A percentile compares a stretch with the other conserved stretches of the same genome.
These are phyloP conservation scores for Triticum urartu DNA, from an alignment of 176 grass and related monocot species.

Conservation along the genomic window DNA sequence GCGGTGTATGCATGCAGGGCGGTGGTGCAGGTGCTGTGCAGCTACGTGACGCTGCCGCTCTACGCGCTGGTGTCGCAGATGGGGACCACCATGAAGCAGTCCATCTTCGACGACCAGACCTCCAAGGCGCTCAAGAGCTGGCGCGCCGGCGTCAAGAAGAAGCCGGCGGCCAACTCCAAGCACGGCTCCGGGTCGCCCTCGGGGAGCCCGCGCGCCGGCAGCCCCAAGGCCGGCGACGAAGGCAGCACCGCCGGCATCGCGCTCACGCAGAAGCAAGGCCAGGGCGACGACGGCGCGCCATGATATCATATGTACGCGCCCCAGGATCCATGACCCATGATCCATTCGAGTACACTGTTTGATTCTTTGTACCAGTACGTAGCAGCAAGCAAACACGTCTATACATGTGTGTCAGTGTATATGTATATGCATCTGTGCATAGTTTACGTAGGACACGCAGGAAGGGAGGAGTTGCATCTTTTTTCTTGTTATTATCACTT, in stretches of 20 bases:
- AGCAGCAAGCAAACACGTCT: neutral
- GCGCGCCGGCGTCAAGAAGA: slow-evolving; percentile 81
- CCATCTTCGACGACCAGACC: slow-evolving; percentile 94
- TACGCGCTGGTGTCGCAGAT: slow-evolving; percentile 87
- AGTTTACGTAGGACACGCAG: slow-evolving; percentile 15
- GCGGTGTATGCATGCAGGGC: slow-evolving; percentile 32
- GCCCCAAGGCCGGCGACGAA: slow-evolving; percentile 14
- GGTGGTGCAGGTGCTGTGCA: slow-evolving; percentile 77
- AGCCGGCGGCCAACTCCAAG: slow-evolving; percentile 37
- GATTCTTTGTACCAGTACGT: slow-evolving; percentile 7
- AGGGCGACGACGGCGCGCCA: neutral
- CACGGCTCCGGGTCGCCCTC: slow-evolving; percentile 6
- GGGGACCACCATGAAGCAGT: slow-evolving; percentile 94
- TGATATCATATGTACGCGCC: neutral
- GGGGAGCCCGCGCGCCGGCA: slow-evolving; percentile 9
- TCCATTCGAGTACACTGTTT: neutral
- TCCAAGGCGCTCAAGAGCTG: slow-evolving; percentile 95
- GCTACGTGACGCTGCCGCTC: slow-evolving; percentile 75
- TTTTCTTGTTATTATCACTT: neutral
- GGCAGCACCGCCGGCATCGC: neutral
- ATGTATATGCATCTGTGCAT: neutral
- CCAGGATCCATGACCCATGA: neutral
- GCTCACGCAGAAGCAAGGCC: slow-evolving; percentile 26
- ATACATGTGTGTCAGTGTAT: neutral
- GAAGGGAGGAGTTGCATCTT: neutral